Conservation (phyloP, 2,329 filamentous ascomycete species). For the Alternaria gaisen region DNA sequence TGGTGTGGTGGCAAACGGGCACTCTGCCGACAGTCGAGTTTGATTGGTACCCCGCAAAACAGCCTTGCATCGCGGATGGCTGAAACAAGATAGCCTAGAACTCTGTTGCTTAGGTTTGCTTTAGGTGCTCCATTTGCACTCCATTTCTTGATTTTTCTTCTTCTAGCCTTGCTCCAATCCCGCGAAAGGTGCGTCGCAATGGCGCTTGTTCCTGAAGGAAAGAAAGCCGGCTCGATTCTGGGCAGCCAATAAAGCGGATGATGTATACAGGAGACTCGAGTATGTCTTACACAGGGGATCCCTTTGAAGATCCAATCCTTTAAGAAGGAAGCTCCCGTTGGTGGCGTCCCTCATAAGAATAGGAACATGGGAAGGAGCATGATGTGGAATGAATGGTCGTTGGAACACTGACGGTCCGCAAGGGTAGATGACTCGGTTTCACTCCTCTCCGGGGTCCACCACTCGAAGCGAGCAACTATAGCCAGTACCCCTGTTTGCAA, state of each 20-base stretch:
- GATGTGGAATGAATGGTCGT: constrained; percentile 1
- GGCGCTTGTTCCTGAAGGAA: constrained; percentile 9
- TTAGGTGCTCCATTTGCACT: constrained; percentile 5
- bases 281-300: constrained; percentile 3
- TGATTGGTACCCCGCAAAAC: constrained; percentile 18
- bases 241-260: background rate
- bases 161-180: constrained; percentile 2
- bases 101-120: constrained; percentile 13
- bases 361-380: background rate
- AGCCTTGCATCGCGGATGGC: constrained; percentile 7
- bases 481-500: constrained; percentile 8
- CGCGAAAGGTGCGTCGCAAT: constrained; percentile 10
- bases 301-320: constrained; percentile 6
- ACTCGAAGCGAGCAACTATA: constrained; percentile 12
- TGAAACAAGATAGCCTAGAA: constrained; percentile 20
- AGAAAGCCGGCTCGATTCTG: background rate
- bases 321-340: constrained; percentile 10
- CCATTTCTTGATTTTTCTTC: constrained; percentile 10
- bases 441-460: constrained; percentile 4
- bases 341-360: constrained; percentile 5
- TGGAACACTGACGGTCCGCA: constrained; percentile 4
- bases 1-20: constrained; percentile 12
- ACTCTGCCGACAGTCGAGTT: background rate
- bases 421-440: constrained; percentile 7
- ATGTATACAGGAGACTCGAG: background rate